Evolutionary conservation across 2,329 filamentous ascomycete species (phyloP).

Genomic region (Hortaea werneckii): DNA sequence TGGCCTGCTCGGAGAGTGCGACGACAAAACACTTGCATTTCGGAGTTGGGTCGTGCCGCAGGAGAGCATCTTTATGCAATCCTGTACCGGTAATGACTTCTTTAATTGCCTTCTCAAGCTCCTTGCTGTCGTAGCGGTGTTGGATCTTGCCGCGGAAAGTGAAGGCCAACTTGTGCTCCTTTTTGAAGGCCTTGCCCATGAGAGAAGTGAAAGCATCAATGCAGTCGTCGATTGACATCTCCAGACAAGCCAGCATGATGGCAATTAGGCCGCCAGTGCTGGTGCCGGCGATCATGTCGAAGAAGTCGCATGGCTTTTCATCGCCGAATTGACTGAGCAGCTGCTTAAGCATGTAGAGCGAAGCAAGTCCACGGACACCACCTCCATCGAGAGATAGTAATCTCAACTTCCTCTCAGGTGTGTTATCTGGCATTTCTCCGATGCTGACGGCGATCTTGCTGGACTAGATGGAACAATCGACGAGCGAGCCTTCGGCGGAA

Average conservation of each 20-base stretch:
- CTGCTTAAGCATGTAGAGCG: neutral
- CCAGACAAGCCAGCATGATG: neutral
- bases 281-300: neutral
- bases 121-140: neutral
- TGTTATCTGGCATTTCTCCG: too few relatives aligned
- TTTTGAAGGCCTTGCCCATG: neutral
- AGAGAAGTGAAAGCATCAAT: neutral
- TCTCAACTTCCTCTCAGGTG: neutral
- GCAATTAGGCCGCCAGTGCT: neutral
- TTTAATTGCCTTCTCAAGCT: neutral
- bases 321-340: neutral
- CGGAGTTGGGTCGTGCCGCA: neutral
- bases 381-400: neutral
- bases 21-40: too few relatives aligned
- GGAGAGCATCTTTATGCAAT: neutral
- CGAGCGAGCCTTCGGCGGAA: too few relatives aligned
- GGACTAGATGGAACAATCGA: too few relatives aligned
- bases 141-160: neutral
- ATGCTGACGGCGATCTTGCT: too few relatives aligned
- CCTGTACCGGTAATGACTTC: neutral
- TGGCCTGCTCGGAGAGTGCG: too few relatives aligned
- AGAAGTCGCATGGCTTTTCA: neutral
- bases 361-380: neutral
- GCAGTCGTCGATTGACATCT: neutral
- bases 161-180: neutral